Base-by-base conservation (phyloP, 495 filamentous ascomycete genomes). In the Astrothelium macrocarpum region DNA sequence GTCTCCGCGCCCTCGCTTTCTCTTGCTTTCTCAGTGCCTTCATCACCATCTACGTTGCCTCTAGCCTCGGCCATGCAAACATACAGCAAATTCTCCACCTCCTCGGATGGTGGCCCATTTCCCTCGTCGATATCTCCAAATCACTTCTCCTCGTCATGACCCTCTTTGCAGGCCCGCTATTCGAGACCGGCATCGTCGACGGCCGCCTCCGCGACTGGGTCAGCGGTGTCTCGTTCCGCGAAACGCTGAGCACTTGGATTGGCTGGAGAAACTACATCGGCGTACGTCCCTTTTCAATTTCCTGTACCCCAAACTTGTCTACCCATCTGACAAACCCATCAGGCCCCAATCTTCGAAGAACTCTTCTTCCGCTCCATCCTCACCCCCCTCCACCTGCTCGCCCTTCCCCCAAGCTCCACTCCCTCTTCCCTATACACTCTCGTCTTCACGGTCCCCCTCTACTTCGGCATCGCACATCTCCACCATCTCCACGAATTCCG, bases 401-500 rank as follows among this genome's bases (percentile, higher is more conserved):
- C 91, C n/a, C 80, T 63, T 43, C 66, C 60, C 61, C 63, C 58
- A 63, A 67, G 62, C 14, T 4, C 59, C 59, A 62, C 26, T 36
- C 32, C 29, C 9, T 56, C 62, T 20, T 16, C 25, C 12, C 59
- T 25, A 4, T 58, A 16, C 23, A 2, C 65, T 45, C 80, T 89
- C 67, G 80, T 96, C 69, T 90, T 94, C 73, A 72, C 90, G 9
- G 85, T 89, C 0, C 94, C 94, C 1, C 75, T 97, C 11, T 89
- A 95, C 75, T 98, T 98, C 73, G 94, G 95, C 62, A 88, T 98
- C 59, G 90, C 92, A 12, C 94, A 98, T 77, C 74, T 96, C 31
- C 93, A 98, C 75, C 94, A 97, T 76, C 90, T 91, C 74, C 96
- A 96, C 77, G 94, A 98, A 76, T 97, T 93, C 77, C 61, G 62